phyloP scores from a whole-genome alignment of 2,329 filamentous ascomycete genomes.

The Fusarium devonianum region DNA sequence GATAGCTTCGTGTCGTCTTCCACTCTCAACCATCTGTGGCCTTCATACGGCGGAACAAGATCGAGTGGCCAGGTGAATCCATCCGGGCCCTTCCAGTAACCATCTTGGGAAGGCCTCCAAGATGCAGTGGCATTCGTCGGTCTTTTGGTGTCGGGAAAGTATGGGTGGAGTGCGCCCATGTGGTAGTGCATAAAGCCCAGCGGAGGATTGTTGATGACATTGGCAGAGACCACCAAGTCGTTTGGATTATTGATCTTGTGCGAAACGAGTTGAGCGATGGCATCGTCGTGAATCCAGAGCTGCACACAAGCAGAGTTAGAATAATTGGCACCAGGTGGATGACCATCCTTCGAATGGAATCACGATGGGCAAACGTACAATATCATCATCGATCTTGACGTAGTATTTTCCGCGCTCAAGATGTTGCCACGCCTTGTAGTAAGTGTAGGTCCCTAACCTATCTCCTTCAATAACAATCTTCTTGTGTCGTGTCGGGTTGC shows the following conservation, averaged over 20 bases:
- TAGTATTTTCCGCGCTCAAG: conserved; percentile 32
- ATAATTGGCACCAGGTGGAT: too few relatives aligned
- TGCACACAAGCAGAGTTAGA: not conserved
- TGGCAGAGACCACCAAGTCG: conserved; percentile 27
- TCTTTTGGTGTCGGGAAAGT: conserved; percentile 18
- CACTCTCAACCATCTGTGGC: conserved; percentile 25
- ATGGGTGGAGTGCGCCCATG: conserved; percentile 31
- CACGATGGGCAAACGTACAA: conserved; percentile 1
- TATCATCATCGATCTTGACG: conserved; percentile 34
- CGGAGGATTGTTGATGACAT: conserved; percentile 34
- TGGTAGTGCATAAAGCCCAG: conserved; percentile 31
- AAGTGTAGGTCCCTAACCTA: conserved; percentile 17
- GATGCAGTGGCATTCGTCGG: conserved; percentile 12
- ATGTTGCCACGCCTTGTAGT: conserved; percentile 28
- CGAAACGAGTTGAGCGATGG: conserved; percentile 24
- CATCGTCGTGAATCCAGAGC: conserved; percentile 32
- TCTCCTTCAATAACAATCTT: conserved; percentile 20
- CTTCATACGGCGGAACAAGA: not conserved
- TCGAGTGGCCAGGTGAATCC: conserved; percentile 8
- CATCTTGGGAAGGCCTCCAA: conserved; percentile 26
- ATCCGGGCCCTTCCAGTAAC: conserved; percentile 20
- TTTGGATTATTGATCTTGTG: conserved; percentile 23
- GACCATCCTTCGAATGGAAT: not conserved
- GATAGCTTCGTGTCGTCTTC: conserved; percentile 10
- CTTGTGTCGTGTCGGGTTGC: conserved; percentile 24